These are phyloP conservation scores for Beauveria medogensis DNA, from an alignment of 2,329 filamentous ascomycete genomes.

Conservation along the genomic window DNA sequence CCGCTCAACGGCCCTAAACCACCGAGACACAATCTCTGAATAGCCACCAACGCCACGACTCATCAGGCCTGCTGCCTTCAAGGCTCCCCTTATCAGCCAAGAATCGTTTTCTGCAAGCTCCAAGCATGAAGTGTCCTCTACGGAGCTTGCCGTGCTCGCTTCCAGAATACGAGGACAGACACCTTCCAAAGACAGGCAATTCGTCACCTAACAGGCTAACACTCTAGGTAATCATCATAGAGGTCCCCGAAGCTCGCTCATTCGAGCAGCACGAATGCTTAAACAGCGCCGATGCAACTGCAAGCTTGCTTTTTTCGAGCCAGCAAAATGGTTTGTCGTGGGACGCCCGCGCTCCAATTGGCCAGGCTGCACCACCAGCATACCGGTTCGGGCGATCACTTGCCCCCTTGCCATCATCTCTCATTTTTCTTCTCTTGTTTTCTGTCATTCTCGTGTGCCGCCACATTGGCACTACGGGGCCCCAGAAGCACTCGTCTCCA, in stretches of 20 bases:
- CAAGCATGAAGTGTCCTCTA: neutral
- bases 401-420: conserved; percentile 14
- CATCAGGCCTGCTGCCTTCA: neutral
- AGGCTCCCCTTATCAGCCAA: neutral
- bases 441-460: neutral
- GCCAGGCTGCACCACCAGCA: conserved; percentile 13
- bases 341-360: neutral
- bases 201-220: neutral
- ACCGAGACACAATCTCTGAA: conserved; percentile 7
- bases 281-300: neutral
- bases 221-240: neutral
- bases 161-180: neutral
- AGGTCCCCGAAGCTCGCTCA: neutral
- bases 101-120: neutral
- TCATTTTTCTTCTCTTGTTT: conserved; percentile 13
- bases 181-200: neutral
- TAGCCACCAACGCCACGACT: neutral
- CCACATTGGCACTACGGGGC: conserved; percentile 1
- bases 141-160: neutral
- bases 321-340: conserved; percentile 2
- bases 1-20: neutral
- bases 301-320: conserved; percentile 6
- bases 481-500: neutral
- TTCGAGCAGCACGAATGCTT: neutral
- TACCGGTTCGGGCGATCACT: conserved; percentile 15